phyloP scores from a whole-genome alignment of 2,329 filamentous ascomycete genomes.

The Ilyonectria sp. region DNA sequence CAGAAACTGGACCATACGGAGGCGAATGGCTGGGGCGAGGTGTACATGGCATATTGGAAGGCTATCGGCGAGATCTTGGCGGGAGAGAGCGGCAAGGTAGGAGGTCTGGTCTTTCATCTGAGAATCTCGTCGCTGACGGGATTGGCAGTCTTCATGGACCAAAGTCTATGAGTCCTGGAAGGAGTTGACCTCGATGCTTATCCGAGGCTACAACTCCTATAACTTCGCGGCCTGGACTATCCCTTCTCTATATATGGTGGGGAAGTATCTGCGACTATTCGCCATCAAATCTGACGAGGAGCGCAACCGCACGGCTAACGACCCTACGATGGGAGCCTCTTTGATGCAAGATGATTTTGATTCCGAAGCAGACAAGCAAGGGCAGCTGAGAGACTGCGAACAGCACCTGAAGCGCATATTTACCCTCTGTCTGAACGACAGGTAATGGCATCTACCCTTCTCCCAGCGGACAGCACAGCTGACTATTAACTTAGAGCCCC shows the following conservation, averaged over 20 bases:
- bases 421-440: conserved; percentile 88
- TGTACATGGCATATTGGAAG: conserved; percentile 89
- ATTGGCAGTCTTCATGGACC: conserved; percentile 75
- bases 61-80: conserved; percentile 81
- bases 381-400: conserved; percentile 91
- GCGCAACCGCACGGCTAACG: conserved; percentile 57
- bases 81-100: conserved; percentile 58
- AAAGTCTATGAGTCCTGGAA: conserved; percentile 92
- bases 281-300: conserved; percentile 92
- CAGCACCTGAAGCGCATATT: conserved; percentile 94
- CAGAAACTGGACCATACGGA: conserved; percentile 76
- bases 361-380: conserved; percentile 81
- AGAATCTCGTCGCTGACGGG: conserved; percentile 34
- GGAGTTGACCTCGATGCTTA: conserved; percentile 82
- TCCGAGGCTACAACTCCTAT: conserved; percentile 84
- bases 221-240: conserved; percentile 92
- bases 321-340: conserved; percentile 56
- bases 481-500: conserved; percentile 71
- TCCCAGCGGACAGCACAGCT: conserved; percentile 6
- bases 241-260: conserved; percentile 88
- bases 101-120: conserved; percentile 1
- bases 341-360: conserved; percentile 87
- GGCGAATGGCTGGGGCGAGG: conserved; percentile 85
- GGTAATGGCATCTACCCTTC: conserved; percentile 65
- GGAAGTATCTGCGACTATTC: conserved; percentile 88